These are phyloP conservation scores for Inosperma sp. DNA, from an alignment of 768 basidiomycete species.

Conservation along the genomic window DNA sequence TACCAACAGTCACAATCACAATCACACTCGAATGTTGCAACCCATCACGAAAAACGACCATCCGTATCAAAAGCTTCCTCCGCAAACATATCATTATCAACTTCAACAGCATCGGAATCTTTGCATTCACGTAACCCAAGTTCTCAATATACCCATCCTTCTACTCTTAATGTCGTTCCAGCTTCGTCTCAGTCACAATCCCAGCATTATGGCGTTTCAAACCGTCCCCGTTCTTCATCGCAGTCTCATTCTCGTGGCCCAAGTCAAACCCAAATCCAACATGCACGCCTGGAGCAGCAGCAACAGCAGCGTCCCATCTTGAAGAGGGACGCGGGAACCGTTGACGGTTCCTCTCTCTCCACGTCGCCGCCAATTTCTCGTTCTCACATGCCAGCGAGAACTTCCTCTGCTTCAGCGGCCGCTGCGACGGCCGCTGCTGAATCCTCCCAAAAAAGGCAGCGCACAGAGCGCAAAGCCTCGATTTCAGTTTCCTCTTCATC, in stretches of 20 bases:
- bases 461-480: slow-evolving; percentile 19
- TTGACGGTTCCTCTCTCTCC: background rate
- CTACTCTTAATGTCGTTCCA: slow-evolving; percentile 9
- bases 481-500: slow-evolving; percentile 9
- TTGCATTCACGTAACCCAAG: too few species aligned
- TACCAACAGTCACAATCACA: slow-evolving; percentile 8
- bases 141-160: slow-evolving; percentile 6
- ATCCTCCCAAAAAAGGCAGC: slow-evolving; percentile 14
- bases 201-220: background rate
- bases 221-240: slow-evolving; percentile 1
- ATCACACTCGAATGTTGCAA: slow-evolving; percentile 10
- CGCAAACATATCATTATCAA: slow-evolving; percentile 21
- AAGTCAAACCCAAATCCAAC: slow-evolving; percentile 10
- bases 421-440: slow-evolving; percentile 7
- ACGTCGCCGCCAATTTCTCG: slow-evolving; percentile 7
- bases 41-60: slow-evolving; percentile 10
- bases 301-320: slow-evolving; percentile 18
- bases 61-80: slow-evolving; percentile 15
- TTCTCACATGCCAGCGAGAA: slow-evolving; percentile 8
- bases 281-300: slow-evolving; percentile 8
- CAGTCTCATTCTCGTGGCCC: slow-evolving; percentile 12
- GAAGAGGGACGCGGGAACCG: slow-evolving; percentile 16
- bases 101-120: slow-evolving; percentile 12
- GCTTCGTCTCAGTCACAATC: slow-evolving; percentile 1
- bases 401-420: slow-evolving; percentile 9